phyloP scores from a whole-genome alignment of 805 yeast genomes.

The Metschnikowia lunata region DNA sequence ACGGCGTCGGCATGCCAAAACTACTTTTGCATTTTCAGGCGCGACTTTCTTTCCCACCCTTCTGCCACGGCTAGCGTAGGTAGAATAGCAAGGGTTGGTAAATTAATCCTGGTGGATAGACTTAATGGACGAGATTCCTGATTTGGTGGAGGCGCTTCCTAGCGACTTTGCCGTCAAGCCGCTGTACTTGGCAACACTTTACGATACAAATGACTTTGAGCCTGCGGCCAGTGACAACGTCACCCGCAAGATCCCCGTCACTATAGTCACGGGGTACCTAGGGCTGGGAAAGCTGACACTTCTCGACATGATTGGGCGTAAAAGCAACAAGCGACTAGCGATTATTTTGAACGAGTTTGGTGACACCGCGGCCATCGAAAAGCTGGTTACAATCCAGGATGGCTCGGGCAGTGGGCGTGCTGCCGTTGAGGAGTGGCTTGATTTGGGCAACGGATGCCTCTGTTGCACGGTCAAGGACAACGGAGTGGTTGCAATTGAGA shows the following conservation, averaged over 20 bases:
- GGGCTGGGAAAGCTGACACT: constrained; percentile 94
- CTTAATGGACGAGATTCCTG: constrained; percentile 22
- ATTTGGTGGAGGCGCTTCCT: constrained; percentile 28
- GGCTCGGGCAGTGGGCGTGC: constrained; percentile 24
- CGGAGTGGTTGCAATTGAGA: constrained; percentile 92
- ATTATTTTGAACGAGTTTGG: constrained; percentile 92
- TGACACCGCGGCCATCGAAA: constrained; percentile 85
- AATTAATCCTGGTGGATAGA: no score
- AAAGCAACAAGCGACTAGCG: constrained; percentile 73
- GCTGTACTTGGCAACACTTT: constrained; percentile 14
- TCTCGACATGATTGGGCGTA: constrained; percentile 65
- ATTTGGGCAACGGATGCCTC: constrained; percentile 92
- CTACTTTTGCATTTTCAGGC: no score
- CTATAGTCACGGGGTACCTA: constrained; percentile 89
- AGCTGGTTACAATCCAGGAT: constrained; percentile 67
- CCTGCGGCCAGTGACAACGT: constrained; percentile 1
- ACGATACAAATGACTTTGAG: constrained; percentile 3
- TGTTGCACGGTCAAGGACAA: constrained; percentile 95
- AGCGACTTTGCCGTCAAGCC: constrained; percentile 15
- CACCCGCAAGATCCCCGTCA: constrained; percentile 69
- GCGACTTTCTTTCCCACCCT: no score
- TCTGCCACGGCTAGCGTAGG: no score
- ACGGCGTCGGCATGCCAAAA: no score
- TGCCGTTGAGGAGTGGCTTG: constrained; percentile 88
- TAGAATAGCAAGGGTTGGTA: no score